These are phyloP conservation scores for Spathaspora passalidarum DNA, from an alignment of 805 yeast species.

Conservation along the genomic window DNA sequence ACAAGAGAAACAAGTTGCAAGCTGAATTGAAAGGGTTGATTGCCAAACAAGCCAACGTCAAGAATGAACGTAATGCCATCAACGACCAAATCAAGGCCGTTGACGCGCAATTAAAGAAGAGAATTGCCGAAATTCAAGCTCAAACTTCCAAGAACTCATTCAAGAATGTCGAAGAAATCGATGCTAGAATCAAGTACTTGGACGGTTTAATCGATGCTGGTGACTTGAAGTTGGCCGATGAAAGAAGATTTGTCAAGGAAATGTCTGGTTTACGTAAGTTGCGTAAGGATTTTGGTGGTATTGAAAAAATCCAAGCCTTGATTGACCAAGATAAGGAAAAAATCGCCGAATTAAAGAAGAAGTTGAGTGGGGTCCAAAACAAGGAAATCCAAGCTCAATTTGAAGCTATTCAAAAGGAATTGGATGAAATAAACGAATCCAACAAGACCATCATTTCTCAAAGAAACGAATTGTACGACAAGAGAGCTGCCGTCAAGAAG, in stretches of 20 bases:
- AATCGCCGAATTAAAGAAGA: slow-evolving; percentile 70
- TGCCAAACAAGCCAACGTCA: slow-evolving; percentile 46
- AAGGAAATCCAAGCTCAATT: slow-evolving; percentile 66
- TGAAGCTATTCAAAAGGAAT: slow-evolving; percentile 63
- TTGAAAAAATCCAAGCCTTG: slow-evolving; percentile 72
- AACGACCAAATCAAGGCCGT: slow-evolving; percentile 69
- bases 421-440: slow-evolving; percentile 61
- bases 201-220: slow-evolving; percentile 80
- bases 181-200: slow-evolving; percentile 57
- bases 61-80: slow-evolving; percentile 47
- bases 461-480: slow-evolving; percentile 59
- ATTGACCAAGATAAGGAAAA: slow-evolving; percentile 77
- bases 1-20: slow-evolving; percentile 33
- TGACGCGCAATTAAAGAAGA: slow-evolving; percentile 71
- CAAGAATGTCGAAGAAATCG: slow-evolving; percentile 67
- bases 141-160: slow-evolving; percentile 68
- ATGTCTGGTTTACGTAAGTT: slow-evolving; percentile 78
- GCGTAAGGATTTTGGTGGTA: slow-evolving; percentile 69
- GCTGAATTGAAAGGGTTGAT: slow-evolving; percentile 39
- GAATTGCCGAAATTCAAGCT: slow-evolving; percentile 69
- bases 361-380: slow-evolving; percentile 55
- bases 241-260: slow-evolving; percentile 81
- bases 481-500: slow-evolving; percentile 64
- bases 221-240: slow-evolving; percentile 81
- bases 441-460: slow-evolving; percentile 63